Base-by-base conservation (phyloP, 2,329 filamentous ascomycete species). In the Diaporthe australafricana region DNA sequence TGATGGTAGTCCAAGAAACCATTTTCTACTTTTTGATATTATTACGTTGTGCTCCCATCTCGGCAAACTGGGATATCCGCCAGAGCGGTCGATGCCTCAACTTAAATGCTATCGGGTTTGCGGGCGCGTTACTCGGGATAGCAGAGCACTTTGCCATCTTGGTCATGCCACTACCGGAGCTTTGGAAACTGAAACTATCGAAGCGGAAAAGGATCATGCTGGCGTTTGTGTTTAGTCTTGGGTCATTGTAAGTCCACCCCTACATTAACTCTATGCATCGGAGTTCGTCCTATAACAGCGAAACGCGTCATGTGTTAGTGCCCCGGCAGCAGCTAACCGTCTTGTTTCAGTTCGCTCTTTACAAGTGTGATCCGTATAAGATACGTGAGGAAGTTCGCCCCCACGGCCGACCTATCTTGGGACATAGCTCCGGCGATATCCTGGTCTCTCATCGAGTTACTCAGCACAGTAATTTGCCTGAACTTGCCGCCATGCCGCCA, bases 321-420 rank as follows among this genome's bases (percentile, higher is more conserved):
- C 35, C 27, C 45, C 30, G 47, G 45, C 60, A 65, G 14, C 38
- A n/a, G 35, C 57, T 70, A 47, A 70, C 38, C 20, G 22, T 25
- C 20, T 47, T 6, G 35, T 35, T 47, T 35, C 47, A 71, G 69
- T 48, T 56, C 69, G 17, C 30, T 65, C 8, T 56, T 71, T 48
- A 71, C 69, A 27, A 56, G 50, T 11, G 53, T 71, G 32, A 60
- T 71, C 27, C 69, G 69, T 17, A 48, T 71, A 35, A 57, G 47
- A 45, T 71, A 71, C 40, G 69, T 71, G 22, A 45, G 42, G 12
- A 66, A 35, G 22, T 71, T 56, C n/a, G 62, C 50, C 38, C 60
- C 62, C 25, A 71, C 69, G 40, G 60, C 62, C 40, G 69, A 71
- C 52, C n/a, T 56, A 2, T 66, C 69, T 14, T 71, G 69, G 69